phyloP scores from a whole-genome alignment of 805 yeast genomes.

The Metschnikowia vanudenii region DNA sequence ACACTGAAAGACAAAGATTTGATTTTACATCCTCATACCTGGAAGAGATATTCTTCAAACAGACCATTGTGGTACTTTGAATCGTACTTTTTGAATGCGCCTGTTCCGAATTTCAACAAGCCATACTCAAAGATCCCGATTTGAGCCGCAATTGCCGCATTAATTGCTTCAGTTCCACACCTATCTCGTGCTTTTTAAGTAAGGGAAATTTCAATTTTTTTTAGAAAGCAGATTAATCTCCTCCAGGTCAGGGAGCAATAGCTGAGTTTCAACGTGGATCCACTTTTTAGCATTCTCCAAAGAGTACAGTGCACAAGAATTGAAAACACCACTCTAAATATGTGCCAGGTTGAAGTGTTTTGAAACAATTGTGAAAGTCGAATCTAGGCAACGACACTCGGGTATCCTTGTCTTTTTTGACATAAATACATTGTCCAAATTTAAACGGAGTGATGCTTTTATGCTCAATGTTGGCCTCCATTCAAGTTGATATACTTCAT shows the following conservation, averaged over 20 bases:
- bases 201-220: background rate
- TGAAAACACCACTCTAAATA: too few relatives aligned
- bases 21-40: background rate
- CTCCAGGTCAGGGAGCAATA: background rate
- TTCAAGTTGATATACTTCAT: too few relatives aligned
- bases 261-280: slow-evolving; percentile 3
- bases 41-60: background rate
- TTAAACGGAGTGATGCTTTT: too few relatives aligned
- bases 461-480: too few relatives aligned
- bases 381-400: too few relatives aligned
- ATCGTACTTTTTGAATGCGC: background rate
- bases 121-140: background rate
- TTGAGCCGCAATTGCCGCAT: background rate
- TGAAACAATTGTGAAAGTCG: too few relatives aligned
- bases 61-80: background rate
- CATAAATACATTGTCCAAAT: too few relatives aligned
- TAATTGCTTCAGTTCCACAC: background rate
- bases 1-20: background rate
- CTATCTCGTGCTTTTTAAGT: background rate
- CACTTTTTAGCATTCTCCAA: background rate
- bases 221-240: background rate
- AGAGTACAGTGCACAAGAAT: background rate
- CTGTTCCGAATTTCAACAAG: background rate
- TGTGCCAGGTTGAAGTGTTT: too few relatives aligned
- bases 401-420: too few relatives aligned